Base-by-base conservation (phyloP, 1,139 yeast genomes). In the Yamadazyma mexicana region DNA sequence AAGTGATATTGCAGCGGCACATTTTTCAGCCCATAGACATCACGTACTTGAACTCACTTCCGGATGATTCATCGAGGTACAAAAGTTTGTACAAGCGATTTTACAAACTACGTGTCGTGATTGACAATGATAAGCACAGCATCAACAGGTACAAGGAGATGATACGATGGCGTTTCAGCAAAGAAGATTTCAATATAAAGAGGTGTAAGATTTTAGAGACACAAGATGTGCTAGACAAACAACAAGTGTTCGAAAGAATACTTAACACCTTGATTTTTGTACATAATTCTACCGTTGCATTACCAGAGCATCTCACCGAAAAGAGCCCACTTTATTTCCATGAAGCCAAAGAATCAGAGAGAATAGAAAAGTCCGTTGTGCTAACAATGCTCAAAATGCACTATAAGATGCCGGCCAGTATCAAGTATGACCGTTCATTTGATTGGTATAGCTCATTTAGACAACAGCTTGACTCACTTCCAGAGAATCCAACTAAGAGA, bases 211-310 rank as follows among this genome's bases (percentile, higher is more conserved):
- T 60, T 2, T 42, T 61, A 5, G 38, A 40, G 2, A 40, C 45
- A 17, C 28, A 38, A 2, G 40, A 35, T 2, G 39, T 29, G 17
- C 16, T 33, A 17, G 14, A 31, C 2, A 37, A 52, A 16, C 32
- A 37, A 1, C 40, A 42, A 17, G 33, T 64, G 10, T 41, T 56
- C 3, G 38, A 46, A 15, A 44, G 77, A 16, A 35, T 65, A 25
- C 42, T 58, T 22, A 68, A 67, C 42, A 66, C 76, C 2, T 48
- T 64, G 24, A 63, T 58, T 15, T 71, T 71, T 50, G 66, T 69
- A 3, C 64, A 62, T 49, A 71, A 71, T 46, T 59, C 72, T 3
- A 63, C 74, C 0, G 67, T 69, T 9, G 50, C 44, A 17, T 43
- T 32, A 10, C 49, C 43, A 22, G 53, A 40, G 39, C 43, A 46